A percentile compares a stretch with the other conserved stretches of the same genome.
phyloP scores from a whole-genome alignment of 23 red algal genomes.

The Cyanidium caldarium region DNA sequence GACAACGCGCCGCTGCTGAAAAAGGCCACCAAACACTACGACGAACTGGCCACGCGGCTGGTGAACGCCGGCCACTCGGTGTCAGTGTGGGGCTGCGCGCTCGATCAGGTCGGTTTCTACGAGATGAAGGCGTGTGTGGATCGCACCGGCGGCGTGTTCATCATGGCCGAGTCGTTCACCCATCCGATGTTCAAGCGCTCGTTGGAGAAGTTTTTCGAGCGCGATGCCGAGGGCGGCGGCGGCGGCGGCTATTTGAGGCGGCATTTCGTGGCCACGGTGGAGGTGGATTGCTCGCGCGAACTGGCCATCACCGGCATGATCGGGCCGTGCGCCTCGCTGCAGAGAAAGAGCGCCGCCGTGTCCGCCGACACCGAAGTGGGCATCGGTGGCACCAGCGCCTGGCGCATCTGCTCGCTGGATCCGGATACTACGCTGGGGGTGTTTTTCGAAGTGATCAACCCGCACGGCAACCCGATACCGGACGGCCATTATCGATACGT shows the following conservation, averaged over 20 bases:
- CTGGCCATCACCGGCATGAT: slow-evolving; percentile 89
- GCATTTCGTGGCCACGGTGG: slow-evolving; percentile 58
- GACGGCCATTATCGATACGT: slow-evolving; percentile 91
- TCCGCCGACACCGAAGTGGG: slow-evolving; percentile 80
- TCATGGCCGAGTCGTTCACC: slow-evolving; percentile 72
- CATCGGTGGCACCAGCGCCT: slow-evolving; percentile 86
- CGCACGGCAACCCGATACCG: slow-evolving; percentile 59
- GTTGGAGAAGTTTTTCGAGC: slow-evolving; percentile 91
- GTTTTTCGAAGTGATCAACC: slow-evolving; percentile 92
- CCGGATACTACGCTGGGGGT: slow-evolving; percentile 52
- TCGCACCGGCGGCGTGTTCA: slow-evolving; percentile 88
- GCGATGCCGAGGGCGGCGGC: slow-evolving; percentile 15
- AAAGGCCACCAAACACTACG: slow-evolving; percentile 74
- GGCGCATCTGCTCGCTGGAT: slow-evolving; percentile 68
- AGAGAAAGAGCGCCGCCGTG: slow-evolving; percentile 52
- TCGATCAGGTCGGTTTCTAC: slow-evolving; percentile 95
- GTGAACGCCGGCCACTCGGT: slow-evolving; percentile 94
- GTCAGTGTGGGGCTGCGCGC: slow-evolving; percentile 65
- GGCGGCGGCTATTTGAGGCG: not conserved
- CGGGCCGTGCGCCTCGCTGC: slow-evolving; percentile 59
- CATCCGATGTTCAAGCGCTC: slow-evolving; percentile 93
- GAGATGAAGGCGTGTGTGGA: slow-evolving; percentile 99
- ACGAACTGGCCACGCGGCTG: slow-evolving; percentile 58
- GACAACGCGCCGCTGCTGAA: slow-evolving; percentile 82
- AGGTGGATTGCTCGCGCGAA: slow-evolving; percentile 58